These are phyloP conservation scores for Calonectria multiphialidica DNA, from an alignment of 2,329 filamentous ascomycete genomes.

Conservation along the genomic window DNA sequence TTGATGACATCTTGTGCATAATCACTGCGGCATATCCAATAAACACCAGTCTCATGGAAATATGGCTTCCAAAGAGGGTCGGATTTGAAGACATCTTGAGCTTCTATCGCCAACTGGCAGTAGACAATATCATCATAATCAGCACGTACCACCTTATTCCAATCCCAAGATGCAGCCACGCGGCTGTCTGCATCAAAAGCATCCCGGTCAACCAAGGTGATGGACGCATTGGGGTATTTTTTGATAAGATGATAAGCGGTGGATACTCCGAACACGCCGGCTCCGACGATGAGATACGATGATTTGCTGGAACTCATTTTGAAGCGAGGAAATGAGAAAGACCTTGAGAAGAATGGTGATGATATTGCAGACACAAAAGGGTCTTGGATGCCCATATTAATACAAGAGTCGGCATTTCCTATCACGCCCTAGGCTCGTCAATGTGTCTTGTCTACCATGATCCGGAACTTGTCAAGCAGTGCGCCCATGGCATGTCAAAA, in stretches of 20 bases:
- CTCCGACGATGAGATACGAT: constrained; percentile 72
- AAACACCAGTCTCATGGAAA: constrained; percentile 72
- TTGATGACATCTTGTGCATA: constrained; percentile 63
- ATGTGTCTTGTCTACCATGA: not conserved
- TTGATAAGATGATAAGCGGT: constrained; percentile 72
- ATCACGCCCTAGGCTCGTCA: not conserved
- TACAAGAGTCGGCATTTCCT: not conserved
- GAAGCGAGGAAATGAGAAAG: not conserved
- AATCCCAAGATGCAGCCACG: constrained; percentile 76
- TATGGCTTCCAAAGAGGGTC: constrained; percentile 67
- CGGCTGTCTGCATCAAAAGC: constrained; percentile 60
- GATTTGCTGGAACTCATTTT: constrained; percentile 35
- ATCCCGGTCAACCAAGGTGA: constrained; percentile 71
- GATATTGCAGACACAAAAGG: not conserved
- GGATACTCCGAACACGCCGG: constrained; percentile 74
- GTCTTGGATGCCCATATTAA: not conserved
- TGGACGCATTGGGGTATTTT: constrained; percentile 60
- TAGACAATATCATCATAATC: constrained; percentile 76
- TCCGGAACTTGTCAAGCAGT: not conserved
- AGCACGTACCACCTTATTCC: constrained; percentile 79
- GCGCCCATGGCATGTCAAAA: not conserved
- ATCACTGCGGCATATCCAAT: constrained; percentile 65
- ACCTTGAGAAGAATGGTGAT: not conserved
- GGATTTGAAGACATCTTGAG: constrained; percentile 70
- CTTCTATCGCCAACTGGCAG: constrained; percentile 74